Conservation (phyloP, 2,329 filamentous ascomycete genomes). For the Aureobasidium sp. region DNA sequence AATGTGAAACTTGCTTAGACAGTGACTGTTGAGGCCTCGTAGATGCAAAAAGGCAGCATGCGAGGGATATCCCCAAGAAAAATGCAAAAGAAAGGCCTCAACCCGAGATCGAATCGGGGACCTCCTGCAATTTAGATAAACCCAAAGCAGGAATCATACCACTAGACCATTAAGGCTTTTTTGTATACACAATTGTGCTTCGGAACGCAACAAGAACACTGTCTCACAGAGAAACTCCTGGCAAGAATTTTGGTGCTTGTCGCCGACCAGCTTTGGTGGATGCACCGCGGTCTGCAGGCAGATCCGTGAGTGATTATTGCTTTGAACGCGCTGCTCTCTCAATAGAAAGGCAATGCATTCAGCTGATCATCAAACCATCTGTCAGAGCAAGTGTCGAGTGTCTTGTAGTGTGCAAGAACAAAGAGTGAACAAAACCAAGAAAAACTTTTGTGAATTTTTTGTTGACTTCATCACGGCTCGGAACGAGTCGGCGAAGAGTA, state of each 20-base stretch:
- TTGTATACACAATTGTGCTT: background rate
- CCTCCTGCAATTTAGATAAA: conserved; percentile 9
- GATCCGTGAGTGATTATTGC: too few species aligned
- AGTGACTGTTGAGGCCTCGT: too few species aligned
- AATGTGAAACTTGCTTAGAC: too few species aligned
- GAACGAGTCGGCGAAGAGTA: background rate
- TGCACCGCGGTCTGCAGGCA: background rate
- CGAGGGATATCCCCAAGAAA: background rate
- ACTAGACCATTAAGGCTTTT: conserved; percentile 10
- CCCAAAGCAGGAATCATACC: conserved; percentile 14
- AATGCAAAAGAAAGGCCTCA: conserved; percentile 5
- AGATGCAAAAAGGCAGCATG: background rate
- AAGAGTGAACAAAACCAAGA: background rate
- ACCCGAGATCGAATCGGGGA: conserved; percentile 11
- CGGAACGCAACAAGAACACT: background rate
- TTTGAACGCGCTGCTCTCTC: background rate
- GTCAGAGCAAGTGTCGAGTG: background rate
- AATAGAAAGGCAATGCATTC: background rate
- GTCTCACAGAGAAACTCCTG: too few species aligned
- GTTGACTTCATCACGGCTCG: background rate
- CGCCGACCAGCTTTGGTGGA: too few species aligned
- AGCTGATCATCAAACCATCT: background rate
- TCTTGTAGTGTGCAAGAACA: background rate
- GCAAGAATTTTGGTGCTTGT: background rate
- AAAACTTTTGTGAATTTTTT: background rate